Conservation (phyloP, 2,329 filamentous ascomycete species). For the Fusarium cyanostomum region DNA sequence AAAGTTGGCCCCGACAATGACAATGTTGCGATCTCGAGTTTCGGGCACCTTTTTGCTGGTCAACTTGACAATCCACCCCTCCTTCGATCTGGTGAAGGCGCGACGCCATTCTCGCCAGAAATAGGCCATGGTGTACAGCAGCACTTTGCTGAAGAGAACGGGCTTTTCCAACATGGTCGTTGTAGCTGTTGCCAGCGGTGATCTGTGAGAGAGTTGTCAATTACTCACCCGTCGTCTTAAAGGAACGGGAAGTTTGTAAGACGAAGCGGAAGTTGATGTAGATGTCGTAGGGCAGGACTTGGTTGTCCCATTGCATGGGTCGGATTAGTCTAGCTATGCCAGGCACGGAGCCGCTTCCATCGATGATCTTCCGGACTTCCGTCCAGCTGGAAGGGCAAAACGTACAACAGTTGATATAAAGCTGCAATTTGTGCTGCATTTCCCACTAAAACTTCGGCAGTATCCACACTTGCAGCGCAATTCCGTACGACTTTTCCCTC, state of each 20-base stretch:
- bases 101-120: conserved; percentile 36
- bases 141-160: conserved; percentile 43
- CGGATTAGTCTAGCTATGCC: not conserved
- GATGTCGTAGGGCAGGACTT: not conserved
- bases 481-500: no score
- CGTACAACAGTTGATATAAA: not conserved
- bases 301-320: not conserved
- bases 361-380: not conserved
- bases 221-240: not conserved
- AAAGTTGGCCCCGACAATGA: conserved; percentile 67
- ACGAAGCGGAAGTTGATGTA: not conserved
- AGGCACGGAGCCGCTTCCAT: not conserved
- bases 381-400: conserved; percentile 2
- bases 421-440: not conserved
- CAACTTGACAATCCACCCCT: conserved; percentile 15
- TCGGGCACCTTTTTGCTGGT: conserved; percentile 8
- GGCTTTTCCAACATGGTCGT: conserved; percentile 44
- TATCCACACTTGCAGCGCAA: not conserved
- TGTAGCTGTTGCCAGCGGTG: no score
- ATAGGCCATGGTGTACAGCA: conserved; percentile 41
- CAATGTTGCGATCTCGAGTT: conserved; percentile 55
- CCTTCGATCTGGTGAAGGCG: conserved; percentile 16
- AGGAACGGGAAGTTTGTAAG: not conserved
- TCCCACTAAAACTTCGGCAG: not conserved
- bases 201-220: not conserved